Evolutionary conservation across 768 basidiomycete species (phyloP).

Genomic region (Trametes coccinea): DNA sequence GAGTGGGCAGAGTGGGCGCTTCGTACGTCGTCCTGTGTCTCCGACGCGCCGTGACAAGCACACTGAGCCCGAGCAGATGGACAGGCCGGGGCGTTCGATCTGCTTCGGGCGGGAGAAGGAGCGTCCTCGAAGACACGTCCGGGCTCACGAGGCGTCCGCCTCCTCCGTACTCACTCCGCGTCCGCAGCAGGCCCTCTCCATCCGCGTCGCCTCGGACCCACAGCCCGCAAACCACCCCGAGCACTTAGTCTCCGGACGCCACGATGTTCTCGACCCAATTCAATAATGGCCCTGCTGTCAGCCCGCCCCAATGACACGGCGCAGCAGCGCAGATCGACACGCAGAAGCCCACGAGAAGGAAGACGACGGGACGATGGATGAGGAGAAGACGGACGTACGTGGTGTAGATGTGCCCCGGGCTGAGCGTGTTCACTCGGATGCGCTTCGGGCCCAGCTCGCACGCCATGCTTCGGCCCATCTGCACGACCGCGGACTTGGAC

Average conservation of each 20-base stretch:
- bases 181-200: background rate
- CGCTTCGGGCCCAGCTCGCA: slow-evolving; percentile 67
- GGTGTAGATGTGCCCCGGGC: slow-evolving; percentile 77
- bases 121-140: background rate
- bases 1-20: too few relatives aligned
- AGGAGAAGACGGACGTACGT: slow-evolving; percentile 37
- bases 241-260: too few relatives aligned
- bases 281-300: too few relatives aligned
- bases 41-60: too few relatives aligned
- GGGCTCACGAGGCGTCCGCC: background rate
- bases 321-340: background rate
- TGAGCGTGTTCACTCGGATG: slow-evolving; percentile 75
- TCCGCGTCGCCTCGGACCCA: too few relatives aligned
- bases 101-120: too few relatives aligned
- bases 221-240: too few relatives aligned
- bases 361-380: background rate
- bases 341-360: background rate
- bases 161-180: background rate
- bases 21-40: too few relatives aligned
- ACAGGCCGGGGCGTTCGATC: too few relatives aligned
- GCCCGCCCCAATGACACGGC: too few relatives aligned
- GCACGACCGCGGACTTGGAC: slow-evolving; percentile 75
- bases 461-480: slow-evolving; percentile 82
- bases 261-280: background rate
- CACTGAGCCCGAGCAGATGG: too few relatives aligned